Conservation (phyloP, 768 basidiomycete species). For the Boletus speciosus region DNA sequence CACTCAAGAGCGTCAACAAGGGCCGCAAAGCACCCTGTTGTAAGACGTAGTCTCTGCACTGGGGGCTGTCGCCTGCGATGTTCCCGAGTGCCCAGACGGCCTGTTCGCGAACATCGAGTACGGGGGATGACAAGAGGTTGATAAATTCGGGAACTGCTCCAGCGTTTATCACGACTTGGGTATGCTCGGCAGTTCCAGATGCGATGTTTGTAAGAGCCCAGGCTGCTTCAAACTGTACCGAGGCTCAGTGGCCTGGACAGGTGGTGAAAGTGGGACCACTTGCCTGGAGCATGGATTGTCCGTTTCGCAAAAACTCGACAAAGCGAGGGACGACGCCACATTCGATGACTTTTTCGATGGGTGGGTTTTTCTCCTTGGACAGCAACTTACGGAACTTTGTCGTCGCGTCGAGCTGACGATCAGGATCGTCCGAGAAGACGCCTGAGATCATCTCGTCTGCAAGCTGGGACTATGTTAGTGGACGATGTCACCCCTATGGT, state of each 20-base stretch:
- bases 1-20: constrained; percentile 83
- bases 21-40: constrained; percentile 91
- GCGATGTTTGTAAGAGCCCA: constrained; percentile 99
- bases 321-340: constrained; percentile 97
- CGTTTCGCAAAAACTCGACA: constrained; percentile 84
- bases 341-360: constrained; percentile 97
- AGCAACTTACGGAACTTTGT: constrained; percentile 98
- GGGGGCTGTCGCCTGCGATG: constrained; percentile 97
- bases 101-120: constrained; percentile 96
- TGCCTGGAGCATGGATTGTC: constrained; percentile 84
- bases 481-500: constrained; percentile 5
- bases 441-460: constrained; percentile 90
- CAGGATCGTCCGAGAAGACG: constrained; percentile 88
- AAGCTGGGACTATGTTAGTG: constrained; percentile 43
- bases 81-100: constrained; percentile 99
- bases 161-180: constrained; percentile 94
- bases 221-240: constrained; percentile 84
- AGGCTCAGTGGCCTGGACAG: constrained; percentile 8
- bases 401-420: constrained; percentile 93
- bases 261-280: constrained; percentile 16
- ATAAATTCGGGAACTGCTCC: constrained; percentile 97
- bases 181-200: constrained; percentile 97
- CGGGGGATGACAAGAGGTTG: constrained; percentile 89
- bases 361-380: constrained; percentile 99
- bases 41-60: constrained; percentile 95